phyloP scores from a whole-genome alignment of 1,139 yeast genomes.

The Hansenula anomala region DNA sequence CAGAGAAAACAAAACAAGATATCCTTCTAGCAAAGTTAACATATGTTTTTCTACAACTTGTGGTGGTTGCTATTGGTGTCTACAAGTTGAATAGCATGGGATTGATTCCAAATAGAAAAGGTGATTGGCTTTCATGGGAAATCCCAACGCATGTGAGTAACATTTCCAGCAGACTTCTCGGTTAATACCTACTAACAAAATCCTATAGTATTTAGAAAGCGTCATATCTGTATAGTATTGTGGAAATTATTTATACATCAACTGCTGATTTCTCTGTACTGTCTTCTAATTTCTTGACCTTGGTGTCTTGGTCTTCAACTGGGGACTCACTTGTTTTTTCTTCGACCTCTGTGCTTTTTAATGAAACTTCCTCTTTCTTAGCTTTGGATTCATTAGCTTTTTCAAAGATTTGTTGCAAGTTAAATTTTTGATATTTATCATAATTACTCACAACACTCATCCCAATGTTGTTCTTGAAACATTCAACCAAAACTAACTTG shows the following conservation, averaged over 20 bases:
- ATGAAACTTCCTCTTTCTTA: too few species aligned
- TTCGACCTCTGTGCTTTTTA: background rate
- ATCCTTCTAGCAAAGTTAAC: constrained; percentile 43
- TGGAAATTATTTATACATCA: background rate
- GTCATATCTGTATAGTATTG: background rate
- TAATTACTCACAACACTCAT: constrained; percentile 73
- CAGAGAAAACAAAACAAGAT: constrained; percentile 33
- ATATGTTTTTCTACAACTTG: constrained; percentile 56
- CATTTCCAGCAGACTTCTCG: too few species aligned
- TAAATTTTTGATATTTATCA: constrained; percentile 49
- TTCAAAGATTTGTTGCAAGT: constrained; percentile 59
- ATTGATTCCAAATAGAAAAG: constrained; percentile 74
- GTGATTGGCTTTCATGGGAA: constrained; percentile 95
- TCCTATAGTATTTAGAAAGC: constrained; percentile 11
- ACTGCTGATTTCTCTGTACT: background rate
- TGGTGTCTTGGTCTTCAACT: background rate
- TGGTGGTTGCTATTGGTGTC: constrained; percentile 68
- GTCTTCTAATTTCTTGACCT: background rate
- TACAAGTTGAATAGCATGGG: constrained; percentile 91
- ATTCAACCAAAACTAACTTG: constrained; percentile 75
- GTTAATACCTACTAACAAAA: too few species aligned
- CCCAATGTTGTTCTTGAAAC: constrained; percentile 80
- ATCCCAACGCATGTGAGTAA: constrained; percentile 31
- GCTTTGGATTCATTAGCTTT: constrained; percentile 25
- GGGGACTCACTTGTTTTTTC: background rate